phyloP scores from a whole-genome alignment of 768 basidiomycete species.

The Thelephora ganbajun region DNA sequence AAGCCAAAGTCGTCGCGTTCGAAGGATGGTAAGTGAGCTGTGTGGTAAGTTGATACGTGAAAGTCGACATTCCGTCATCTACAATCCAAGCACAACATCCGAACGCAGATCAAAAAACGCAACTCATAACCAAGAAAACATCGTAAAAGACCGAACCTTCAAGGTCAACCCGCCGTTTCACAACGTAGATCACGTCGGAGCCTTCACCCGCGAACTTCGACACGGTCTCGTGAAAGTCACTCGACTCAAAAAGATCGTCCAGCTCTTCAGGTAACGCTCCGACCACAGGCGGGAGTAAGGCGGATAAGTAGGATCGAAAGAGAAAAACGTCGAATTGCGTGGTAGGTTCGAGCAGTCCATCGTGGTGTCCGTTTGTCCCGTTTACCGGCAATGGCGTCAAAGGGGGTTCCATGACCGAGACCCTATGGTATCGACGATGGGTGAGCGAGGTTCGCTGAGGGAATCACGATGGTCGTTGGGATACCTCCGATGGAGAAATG shows the following conservation, averaged over 20 bases:
- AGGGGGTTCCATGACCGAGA: neutral
- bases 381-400: neutral
- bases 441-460: no score
- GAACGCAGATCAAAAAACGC: constrained; percentile 3
- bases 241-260: constrained; percentile 45
- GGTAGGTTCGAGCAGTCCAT: constrained; percentile 22
- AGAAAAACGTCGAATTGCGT: constrained; percentile 51
- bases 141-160: constrained; percentile 39
- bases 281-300: constrained; percentile 70
- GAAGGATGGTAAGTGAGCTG: constrained; percentile 70
- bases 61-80: constrained; percentile 58
- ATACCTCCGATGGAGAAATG: no score
- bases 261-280: constrained; percentile 57
- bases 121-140: constrained; percentile 1
- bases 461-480: no score
- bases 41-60: constrained; percentile 53
- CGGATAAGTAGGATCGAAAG: constrained; percentile 57
- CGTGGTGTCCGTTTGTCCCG: constrained; percentile 12
- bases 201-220: constrained; percentile 63
- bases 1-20: constrained; percentile 75
- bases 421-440: no score
- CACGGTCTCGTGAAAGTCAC: constrained; percentile 63
- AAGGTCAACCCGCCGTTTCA: constrained; percentile 60
- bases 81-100: neutral
- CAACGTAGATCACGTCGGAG: constrained; percentile 69